A percentile compares a stretch with the other conserved stretches of the same genome.
Evolutionary conservation across 495 filamentous ascomycete species (phyloP).

Genomic region (Penicillium bialowiezense): DNA sequence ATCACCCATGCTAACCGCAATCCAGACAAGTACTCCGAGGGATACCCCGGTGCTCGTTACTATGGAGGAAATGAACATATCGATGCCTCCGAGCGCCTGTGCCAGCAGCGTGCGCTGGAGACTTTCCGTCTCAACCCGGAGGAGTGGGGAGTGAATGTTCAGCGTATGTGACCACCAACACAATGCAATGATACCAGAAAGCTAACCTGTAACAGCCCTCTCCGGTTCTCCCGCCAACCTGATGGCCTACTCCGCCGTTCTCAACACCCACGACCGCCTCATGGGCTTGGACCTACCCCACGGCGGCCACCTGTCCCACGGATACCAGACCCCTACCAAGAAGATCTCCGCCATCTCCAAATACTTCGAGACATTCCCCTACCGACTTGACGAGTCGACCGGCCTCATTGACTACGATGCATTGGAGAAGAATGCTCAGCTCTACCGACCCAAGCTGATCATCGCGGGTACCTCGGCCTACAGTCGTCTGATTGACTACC

Average conservation of each 20-base stretch:
- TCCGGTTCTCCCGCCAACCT: conserved; percentile 96
- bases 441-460: conserved; percentile 94
- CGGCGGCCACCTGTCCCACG: conserved; percentile 94
- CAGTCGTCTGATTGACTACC: conserved; percentile 90
- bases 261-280: conserved; percentile 88
- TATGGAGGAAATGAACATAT: conserved; percentile 98
- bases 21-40: conserved; percentile 97
- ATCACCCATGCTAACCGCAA: conserved; percentile 11
- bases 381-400: conserved; percentile 84
- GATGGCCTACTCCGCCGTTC: conserved; percentile 89
- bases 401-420: conserved; percentile 92
- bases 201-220: conserved; percentile 60
- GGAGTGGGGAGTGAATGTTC: conserved; percentile 98
- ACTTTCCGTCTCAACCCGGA: conserved; percentile 77
- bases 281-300: conserved; percentile 98
- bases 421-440: conserved; percentile 75
- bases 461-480: conserved; percentile 94
- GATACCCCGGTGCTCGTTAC: conserved; percentile 94
- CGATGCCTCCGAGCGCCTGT: conserved; percentile 83
- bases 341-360: conserved; percentile 98
- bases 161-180: conserved; percentile 56
- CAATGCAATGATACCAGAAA: neutral
- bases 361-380: conserved; percentile 97
- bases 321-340: conserved; percentile 96
- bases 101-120: conserved; percentile 84